Evolutionary conservation across 2,329 filamentous ascomycete genomes (phyloP), one percentile per base, ranked within the genome.

Genomic region (Ophiosphaerella herpotricha): DNA sequence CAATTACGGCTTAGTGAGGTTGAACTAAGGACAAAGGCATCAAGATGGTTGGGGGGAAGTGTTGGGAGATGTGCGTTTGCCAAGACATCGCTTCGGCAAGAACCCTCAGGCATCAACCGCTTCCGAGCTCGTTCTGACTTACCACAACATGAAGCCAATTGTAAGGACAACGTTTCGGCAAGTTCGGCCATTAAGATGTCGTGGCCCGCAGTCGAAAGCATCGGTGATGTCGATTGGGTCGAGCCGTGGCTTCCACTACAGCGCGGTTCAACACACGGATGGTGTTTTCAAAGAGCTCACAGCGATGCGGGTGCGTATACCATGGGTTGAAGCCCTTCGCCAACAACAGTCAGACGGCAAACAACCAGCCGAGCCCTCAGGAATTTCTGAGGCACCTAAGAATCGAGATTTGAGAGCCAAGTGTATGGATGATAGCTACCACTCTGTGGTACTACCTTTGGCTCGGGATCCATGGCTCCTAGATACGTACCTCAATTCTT

Each of bases 401-500:
- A 76, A 84, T 63, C 81, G 82, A 38, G 80, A 87, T 61, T 66
- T 89, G 57, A 77, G 77, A 9, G 86, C 87, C 1, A 88, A 85
- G 71, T 84, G 78, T 68, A 90, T 90, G 87, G 80, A 79, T 21
- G 86, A 90, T 64, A 88, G 85, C 72, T 87, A 86, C 67, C 85
- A 88, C 64, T 82, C 82, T 48, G 82, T 88, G 39, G 83, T 89
- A 13, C 76, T 91, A 24, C 87, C 87, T 6, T 77, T 91, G 8
- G 86, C 84, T 5, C 85, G 84, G 63, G 89, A 91, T 65, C 87
- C 87, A 43, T 91, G 87, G 86, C 76, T 92, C 11, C 80, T 89
- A 9, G 89, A 92, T 67, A 88, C 85, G 0, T 92, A 92, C 65
- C 82, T 90, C 64, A 91, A 91, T 71, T 82, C 87, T 1, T 85